A percentile compares a stretch with the other conserved stretches of the same genome.
Conservation (phyloP, 768 basidiomycete species). For the Agaricus subrufescens region DNA sequence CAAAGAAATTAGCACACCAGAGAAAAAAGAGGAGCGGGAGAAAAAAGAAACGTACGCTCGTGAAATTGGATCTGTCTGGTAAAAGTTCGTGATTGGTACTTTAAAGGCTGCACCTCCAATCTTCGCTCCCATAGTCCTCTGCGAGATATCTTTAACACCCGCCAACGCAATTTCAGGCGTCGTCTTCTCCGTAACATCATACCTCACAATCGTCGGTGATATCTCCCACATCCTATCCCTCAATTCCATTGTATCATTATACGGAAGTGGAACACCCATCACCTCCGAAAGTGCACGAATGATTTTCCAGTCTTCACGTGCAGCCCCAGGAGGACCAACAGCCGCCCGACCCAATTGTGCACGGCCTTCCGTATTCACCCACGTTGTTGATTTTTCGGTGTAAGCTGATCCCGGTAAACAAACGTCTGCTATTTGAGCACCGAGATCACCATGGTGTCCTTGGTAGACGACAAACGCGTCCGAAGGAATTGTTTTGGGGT, state of each 20-base stretch:
- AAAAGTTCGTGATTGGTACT: slow-evolving; percentile 89
- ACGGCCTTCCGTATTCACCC: slow-evolving; percentile 97
- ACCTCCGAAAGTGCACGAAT: slow-evolving; percentile 90
- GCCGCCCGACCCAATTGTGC: slow-evolving; percentile 88
- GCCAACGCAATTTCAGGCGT: slow-evolving; percentile 66
- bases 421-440: slow-evolving; percentile 96
- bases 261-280: slow-evolving; percentile 75
- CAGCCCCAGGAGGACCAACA: slow-evolving; percentile 91
- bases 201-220: slow-evolving; percentile 83
- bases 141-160: slow-evolving; percentile 60
- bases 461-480: slow-evolving; percentile 98
- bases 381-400: slow-evolving; percentile 85
- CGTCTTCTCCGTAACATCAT: slow-evolving; percentile 75
- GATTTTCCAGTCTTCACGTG: slow-evolving; percentile 97
- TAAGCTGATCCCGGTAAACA: slow-evolving; percentile 91
- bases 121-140: slow-evolving; percentile 48
- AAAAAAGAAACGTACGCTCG: slow-evolving; percentile 63
- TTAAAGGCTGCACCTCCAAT: slow-evolving; percentile 57
- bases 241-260: slow-evolving; percentile 79
- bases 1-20: slow-evolving; percentile 1
- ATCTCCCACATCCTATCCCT: slow-evolving; percentile 97
- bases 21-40: background rate
- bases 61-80: slow-evolving; percentile 93
- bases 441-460: slow-evolving; percentile 96
- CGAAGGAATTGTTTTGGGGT: slow-evolving; percentile 81